Percentiles rank a stretch among this genome's conserved stretches.
Evolutionary conservation across 2,329 filamentous ascomycete species (phyloP).

Genomic region (Colletotrichum cereale): DNA sequence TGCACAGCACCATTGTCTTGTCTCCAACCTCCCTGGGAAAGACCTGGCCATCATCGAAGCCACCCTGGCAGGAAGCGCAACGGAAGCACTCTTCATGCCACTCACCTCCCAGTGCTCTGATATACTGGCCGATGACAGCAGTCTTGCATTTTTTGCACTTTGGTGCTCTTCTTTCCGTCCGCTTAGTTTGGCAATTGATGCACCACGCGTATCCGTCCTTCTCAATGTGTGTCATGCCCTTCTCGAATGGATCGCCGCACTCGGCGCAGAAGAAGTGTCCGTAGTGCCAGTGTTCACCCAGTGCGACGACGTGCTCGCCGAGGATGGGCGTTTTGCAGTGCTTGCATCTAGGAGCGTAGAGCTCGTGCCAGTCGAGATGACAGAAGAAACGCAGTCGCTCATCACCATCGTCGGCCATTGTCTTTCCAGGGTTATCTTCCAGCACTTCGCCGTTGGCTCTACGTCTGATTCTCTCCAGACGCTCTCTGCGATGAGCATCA

Average conservation of each 20-base stretch:
- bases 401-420: constrained; percentile 79
- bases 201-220: constrained; percentile 99
- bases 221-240: constrained; percentile 80
- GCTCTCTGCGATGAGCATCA: constrained; percentile 74
- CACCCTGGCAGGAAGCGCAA: constrained; percentile 73
- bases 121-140: constrained; percentile 89
- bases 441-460: constrained; percentile 70
- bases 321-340: constrained; percentile 97
- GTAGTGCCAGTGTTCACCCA: constrained; percentile 95
- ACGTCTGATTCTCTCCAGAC: constrained; percentile 78
- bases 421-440: constrained; percentile 72
- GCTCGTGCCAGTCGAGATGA: constrained; percentile 98
- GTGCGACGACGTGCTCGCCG: constrained; percentile 92
- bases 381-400: constrained; percentile 88
- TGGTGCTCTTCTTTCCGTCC: constrained; percentile 87
- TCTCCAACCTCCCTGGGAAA: constrained; percentile 64
- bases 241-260: constrained; percentile 93
- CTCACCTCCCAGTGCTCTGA: constrained; percentile 88
- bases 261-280: constrained; percentile 99
- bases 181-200: constrained; percentile 89
- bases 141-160: constrained; percentile 89
- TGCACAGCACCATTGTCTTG: constrained; percentile 66
- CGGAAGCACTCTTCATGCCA: constrained; percentile 96
- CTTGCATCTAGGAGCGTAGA: constrained; percentile 92
- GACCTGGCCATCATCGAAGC: constrained; percentile 75